Base-by-base conservation (phyloP, 2,329 filamentous ascomycete species). In the Clonostachys rhizophaga region DNA sequence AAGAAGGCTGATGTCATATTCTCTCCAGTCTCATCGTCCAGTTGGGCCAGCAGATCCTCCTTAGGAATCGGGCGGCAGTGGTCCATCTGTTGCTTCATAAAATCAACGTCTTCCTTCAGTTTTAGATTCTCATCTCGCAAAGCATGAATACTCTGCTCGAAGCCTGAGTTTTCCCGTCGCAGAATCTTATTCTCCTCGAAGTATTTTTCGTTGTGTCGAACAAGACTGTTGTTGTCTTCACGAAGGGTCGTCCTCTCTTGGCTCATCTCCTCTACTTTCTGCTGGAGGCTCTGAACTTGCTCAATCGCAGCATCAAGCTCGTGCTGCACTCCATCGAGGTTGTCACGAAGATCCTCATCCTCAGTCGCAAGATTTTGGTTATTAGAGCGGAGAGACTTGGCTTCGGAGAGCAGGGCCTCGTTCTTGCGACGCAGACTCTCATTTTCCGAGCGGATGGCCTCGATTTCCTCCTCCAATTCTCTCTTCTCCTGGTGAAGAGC, bases 1-100 rank as follows among this genome's bases (percentile, higher is more conserved):
- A 81, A 79, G 54, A 80, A 75, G 5, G 75, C 78, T 6, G 78
- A 81, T 1, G 78, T 81, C 72, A 81, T 78, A 52, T 79, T 78
- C 37, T 79, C 75, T 43, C 71, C 70, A 8, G 63, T 67, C 47
- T 65, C 62, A 1, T 67, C 64, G 5, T 68, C 64, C 3, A 65
- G 54, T 12, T 56, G 60, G 13, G 55, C 61, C 37, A 64, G 58
- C 13, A 67, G 57, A 46, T 71, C 62, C 4, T 66, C 61, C 54
- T 68, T 66, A 24, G 63, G 61, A 20, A 60, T 52, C 2, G 66
- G 66, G 16, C 69, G 66, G 46, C 61, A 68, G 46, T 71, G 65
- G 36, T 74, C 65, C 16, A 76, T 57, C 50, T 75, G 69, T 46
- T 70, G 60, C 54, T 72, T 72, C 47, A 75, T 59, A 41, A 66